Conservation (phyloP, 352 stramenopile genomes). For the Phytopythium boreale region DNA sequence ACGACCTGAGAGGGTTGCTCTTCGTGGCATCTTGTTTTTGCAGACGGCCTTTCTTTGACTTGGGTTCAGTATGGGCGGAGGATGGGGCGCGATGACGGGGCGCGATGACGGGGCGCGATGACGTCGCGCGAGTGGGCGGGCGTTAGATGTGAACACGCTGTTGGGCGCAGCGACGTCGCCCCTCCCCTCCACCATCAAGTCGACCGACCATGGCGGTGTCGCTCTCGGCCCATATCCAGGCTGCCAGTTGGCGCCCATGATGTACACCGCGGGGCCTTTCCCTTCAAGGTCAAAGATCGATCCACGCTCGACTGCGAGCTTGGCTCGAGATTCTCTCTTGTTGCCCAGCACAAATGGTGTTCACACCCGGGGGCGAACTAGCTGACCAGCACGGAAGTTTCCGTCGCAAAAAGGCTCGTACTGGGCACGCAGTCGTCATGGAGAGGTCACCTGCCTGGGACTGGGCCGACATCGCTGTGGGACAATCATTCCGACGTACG, state of each 20-base stretch:
- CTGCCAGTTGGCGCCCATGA: not conserved
- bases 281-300: too few relatives aligned
- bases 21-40: not conserved
- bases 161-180: not conserved
- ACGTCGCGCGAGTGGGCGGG: not conserved
- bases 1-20: too few relatives aligned
- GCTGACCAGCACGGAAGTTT: not conserved
- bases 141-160: not conserved
- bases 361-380: not conserved
- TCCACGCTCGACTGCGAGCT: not conserved
- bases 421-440: not conserved
- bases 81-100: too few relatives aligned
- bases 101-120: not conserved
- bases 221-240: not conserved
- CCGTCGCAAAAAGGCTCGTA: not conserved
- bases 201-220: too few relatives aligned
- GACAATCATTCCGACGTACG: not conserved
- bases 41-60: not conserved
- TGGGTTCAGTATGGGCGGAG: not conserved
- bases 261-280: not conserved
- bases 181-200: too few relatives aligned
- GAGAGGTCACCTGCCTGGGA: not conserved
- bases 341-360: not conserved
- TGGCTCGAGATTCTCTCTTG: not conserved
- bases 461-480: not conserved